phyloP scores from a whole-genome alignment of 2,329 filamentous ascomycete species.

The Fusarium transvaalense region DNA sequence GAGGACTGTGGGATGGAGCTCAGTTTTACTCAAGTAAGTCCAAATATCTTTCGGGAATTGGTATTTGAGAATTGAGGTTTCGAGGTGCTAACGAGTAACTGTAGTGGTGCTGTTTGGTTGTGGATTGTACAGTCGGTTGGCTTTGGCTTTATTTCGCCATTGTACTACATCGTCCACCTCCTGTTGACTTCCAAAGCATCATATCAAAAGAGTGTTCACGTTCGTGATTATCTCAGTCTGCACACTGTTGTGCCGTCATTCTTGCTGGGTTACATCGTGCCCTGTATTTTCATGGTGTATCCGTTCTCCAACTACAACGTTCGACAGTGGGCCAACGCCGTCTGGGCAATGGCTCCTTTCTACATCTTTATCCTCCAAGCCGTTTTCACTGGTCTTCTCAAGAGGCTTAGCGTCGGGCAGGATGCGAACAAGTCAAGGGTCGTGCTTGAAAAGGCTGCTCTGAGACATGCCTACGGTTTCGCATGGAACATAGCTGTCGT shows the following conservation, averaged over 20 bases:
- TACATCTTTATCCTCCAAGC: constrained; percentile 32
- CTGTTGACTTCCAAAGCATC: constrained; percentile 28
- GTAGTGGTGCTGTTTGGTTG: constrained; percentile 44
- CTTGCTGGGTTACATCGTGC: constrained; percentile 41
- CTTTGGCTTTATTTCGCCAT: constrained; percentile 41
- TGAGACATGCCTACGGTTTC: constrained; percentile 44
- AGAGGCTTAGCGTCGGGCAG: constrained; percentile 43
- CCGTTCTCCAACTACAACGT: constrained; percentile 37
- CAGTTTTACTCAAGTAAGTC: constrained; percentile 42
- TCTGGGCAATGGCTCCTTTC: constrained; percentile 44
- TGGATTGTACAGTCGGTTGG: constrained; percentile 41
- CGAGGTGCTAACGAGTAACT: not conserved
- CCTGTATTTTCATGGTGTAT: constrained; percentile 32
- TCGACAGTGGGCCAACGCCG: constrained; percentile 40
- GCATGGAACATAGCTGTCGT: constrained; percentile 46
- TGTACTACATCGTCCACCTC: constrained; percentile 42
- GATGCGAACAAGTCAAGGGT: constrained; percentile 30
- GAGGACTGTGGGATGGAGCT: constrained; percentile 24
- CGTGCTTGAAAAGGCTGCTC: constrained; percentile 34
- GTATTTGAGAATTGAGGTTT: too few relatives aligned
- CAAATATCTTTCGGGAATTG: not conserved
- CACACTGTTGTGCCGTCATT: constrained; percentile 40
- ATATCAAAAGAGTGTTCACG: constrained; percentile 22
- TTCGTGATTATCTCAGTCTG: constrained; percentile 39
- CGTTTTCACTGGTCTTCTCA: constrained; percentile 34